phyloP scores from a whole-genome alignment of 345 rosid species.

The Pistacia integerrima region DNA sequence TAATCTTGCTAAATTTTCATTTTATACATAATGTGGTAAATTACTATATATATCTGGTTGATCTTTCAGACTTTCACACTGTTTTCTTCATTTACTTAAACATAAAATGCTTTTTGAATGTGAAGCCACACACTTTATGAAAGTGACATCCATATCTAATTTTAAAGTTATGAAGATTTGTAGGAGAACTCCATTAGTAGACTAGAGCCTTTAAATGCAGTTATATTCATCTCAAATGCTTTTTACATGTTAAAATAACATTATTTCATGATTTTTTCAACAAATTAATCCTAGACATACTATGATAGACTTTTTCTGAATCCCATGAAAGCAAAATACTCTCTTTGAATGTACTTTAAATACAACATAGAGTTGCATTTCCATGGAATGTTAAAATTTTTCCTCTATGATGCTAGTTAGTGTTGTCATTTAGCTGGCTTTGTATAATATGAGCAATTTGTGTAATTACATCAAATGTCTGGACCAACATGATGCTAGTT shows the following conservation, averaged over 20 bases:
- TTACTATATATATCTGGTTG: background rate
- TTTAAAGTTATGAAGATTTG: background rate
- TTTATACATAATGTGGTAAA: background rate
- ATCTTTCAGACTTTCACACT: background rate
- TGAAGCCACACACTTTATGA: background rate
- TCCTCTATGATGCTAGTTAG: background rate
- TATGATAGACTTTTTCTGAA: background rate
- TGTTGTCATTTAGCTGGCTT: background rate
- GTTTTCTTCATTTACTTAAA: background rate
- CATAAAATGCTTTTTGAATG: background rate
- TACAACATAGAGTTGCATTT: background rate
- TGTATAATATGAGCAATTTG: background rate
- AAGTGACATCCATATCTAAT: background rate
- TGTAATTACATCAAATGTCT: background rate
- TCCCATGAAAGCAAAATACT: background rate
- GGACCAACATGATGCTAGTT: constrained; percentile 6
- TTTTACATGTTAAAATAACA: background rate
- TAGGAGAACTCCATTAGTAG: background rate
- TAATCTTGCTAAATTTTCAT: background rate
- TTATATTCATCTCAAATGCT: background rate
- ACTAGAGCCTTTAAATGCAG: background rate
- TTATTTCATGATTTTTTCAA: background rate
- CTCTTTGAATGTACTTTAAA: background rate
- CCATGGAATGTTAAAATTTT: background rate
- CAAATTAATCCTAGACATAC: background rate